Conservation (phyloP, 176 grass and related monocot genomes). For the Puya raimondii region DNA sequence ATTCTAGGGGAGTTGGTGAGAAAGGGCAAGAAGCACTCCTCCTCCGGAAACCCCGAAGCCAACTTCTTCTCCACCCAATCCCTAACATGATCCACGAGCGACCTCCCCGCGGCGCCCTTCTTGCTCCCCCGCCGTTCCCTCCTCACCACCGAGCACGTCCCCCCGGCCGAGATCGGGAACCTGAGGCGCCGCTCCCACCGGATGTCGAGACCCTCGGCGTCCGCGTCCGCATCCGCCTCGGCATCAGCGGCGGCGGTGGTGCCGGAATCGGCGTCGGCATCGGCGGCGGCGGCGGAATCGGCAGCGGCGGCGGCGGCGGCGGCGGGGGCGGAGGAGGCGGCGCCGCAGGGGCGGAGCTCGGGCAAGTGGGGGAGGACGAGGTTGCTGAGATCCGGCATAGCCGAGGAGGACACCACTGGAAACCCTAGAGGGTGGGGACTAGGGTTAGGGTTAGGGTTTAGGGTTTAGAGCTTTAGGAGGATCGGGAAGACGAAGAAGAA, state of each 20-base stretch:
- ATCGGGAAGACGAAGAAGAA: no score
- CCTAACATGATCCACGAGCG: conserved; percentile 29
- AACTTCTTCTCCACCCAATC: conserved; percentile 55
- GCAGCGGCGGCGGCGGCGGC: background rate
- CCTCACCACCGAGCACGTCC: conserved; percentile 7
- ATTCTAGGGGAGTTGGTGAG: conserved; percentile 40
- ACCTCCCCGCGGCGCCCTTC: conserved; percentile 7
- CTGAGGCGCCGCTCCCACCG: background rate
- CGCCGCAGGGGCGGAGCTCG: background rate
- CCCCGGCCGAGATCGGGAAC: conserved; percentile 1
- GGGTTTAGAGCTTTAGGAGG: no score
- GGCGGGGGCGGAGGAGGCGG: background rate
- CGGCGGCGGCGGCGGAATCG: background rate
- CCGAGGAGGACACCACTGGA: background rate
- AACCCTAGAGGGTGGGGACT: background rate
- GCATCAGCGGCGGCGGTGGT: background rate
- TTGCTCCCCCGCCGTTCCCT: background rate
- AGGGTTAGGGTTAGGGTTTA: background rate
- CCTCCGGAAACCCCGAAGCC: conserved; percentile 19
- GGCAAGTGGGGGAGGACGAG: conserved; percentile 3
- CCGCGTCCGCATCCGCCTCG: background rate
- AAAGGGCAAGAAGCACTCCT: conserved; percentile 48
- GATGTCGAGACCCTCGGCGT: background rate
- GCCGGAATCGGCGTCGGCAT: background rate
- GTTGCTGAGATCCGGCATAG: conserved; percentile 9